These are phyloP conservation scores for Sporisorium iseilematis-ciliati DNA, from an alignment of 1,284 basidiomycete species.

Conservation along the genomic window DNA sequence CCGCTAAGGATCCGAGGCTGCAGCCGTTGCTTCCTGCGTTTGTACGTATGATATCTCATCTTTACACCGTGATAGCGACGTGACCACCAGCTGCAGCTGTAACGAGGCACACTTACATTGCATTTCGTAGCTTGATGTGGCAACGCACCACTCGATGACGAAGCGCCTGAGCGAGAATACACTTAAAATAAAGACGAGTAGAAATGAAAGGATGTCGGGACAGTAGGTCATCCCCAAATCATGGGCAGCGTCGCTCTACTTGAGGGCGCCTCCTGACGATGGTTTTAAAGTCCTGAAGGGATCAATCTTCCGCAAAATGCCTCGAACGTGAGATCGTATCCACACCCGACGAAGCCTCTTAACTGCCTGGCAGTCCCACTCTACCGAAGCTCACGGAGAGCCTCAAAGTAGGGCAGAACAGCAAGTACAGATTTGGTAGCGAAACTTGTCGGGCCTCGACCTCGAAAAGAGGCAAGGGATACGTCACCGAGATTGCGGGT, in stretches of 20 bases:
- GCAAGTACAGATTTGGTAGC: slow-evolving; percentile 37
- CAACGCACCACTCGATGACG: not conserved
- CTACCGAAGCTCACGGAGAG: slow-evolving; percentile 55
- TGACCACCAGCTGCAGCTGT: not conserved
- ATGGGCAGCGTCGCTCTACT: slow-evolving; percentile 49
- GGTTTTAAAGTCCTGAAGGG: slow-evolving; percentile 54
- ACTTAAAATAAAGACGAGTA: slow-evolving; percentile 1
- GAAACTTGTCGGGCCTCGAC: slow-evolving; percentile 31
- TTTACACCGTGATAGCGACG: not conserved
- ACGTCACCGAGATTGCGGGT: slow-evolving; percentile 45
- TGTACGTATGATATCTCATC: not conserved
- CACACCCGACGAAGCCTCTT: slow-evolving; percentile 37
- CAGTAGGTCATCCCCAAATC: slow-evolving; percentile 59
- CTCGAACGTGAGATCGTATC: slow-evolving; percentile 32
- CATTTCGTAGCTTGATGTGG: not conserved
- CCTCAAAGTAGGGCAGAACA: slow-evolving; percentile 44
- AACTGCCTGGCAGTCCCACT: slow-evolving; percentile 24
- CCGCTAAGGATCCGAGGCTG: not conserved
- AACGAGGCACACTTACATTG: slow-evolving; percentile 27
- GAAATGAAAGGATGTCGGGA: slow-evolving; percentile 33
- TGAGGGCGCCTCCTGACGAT: slow-evolving; percentile 57
- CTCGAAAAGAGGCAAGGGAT: slow-evolving; percentile 24
- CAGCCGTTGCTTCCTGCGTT: slow-evolving; percentile 29
- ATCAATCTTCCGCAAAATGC: slow-evolving; percentile 44
- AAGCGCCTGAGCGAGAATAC: not conserved